Evolutionary conservation across 352 stramenopile genomes (phyloP).

Genomic region (Peronosclerospora sorghi): DNA sequence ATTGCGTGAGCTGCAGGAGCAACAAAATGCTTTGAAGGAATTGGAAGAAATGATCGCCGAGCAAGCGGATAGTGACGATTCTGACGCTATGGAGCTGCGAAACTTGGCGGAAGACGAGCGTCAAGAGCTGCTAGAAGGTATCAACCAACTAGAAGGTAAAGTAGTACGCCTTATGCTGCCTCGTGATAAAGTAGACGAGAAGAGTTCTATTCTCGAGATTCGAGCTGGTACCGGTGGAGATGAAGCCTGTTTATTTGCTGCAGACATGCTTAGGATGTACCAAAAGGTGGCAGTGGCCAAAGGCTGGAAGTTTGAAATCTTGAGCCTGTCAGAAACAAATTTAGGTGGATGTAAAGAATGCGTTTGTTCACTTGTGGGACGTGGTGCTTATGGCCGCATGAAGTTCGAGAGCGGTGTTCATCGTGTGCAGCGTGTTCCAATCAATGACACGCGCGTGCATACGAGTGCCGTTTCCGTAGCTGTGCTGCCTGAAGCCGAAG

Average conservation of each 20-base stretch:
- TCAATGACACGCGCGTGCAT: constrained; percentile 94
- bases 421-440: constrained; percentile 94
- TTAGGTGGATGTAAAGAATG: constrained; percentile 80
- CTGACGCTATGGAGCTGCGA: constrained; percentile 50
- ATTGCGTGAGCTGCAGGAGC: constrained; percentile 75
- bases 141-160: constrained; percentile 41
- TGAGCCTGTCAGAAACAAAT: constrained; percentile 79
- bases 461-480: constrained; percentile 97
- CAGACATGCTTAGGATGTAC: constrained; percentile 91
- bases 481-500: constrained; percentile 88
- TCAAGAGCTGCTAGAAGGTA: constrained; percentile 39
- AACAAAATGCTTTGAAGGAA: constrained; percentile 80
- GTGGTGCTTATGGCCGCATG: constrained; percentile 91
- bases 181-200: constrained; percentile 85
- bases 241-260: constrained; percentile 94
- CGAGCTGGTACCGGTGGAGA: constrained; percentile 91
- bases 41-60: constrained; percentile 83
- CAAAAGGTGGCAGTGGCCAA: constrained; percentile 74
- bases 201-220: constrained; percentile 97
- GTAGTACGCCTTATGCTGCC: constrained; percentile 74
- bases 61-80: constrained; percentile 31
- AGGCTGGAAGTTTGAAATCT: constrained; percentile 86
- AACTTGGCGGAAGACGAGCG: constrained; percentile 69
- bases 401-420: constrained; percentile 98
- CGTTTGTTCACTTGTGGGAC: constrained; percentile 53